These are phyloP conservation scores for Linum trigynum DNA, from an alignment of 345 rosid species.

Conservation along the genomic window DNA sequence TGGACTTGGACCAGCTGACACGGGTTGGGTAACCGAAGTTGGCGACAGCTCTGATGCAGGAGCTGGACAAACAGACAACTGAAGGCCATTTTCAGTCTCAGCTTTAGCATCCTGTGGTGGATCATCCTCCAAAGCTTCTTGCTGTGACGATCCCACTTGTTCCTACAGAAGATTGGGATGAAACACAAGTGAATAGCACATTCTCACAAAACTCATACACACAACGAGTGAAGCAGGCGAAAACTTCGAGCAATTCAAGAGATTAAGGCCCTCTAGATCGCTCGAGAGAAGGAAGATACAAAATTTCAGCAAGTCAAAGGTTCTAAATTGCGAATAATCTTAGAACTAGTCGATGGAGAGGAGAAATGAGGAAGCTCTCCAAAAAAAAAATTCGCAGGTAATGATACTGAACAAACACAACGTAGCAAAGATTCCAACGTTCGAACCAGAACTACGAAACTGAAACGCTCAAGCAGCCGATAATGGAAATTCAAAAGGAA, in stretches of 20 bases:
- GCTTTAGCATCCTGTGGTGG: slow-evolving; percentile 24
- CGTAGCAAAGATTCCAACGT: too few relatives aligned
- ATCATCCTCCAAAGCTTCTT: slow-evolving; percentile 22
- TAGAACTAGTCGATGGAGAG: neutral
- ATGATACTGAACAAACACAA: too few relatives aligned
- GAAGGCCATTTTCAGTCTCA: slow-evolving; percentile 28
- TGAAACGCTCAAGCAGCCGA: neutral
- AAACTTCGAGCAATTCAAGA: neutral
- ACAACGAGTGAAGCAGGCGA: slow-evolving; percentile 1
- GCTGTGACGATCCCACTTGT: slow-evolving; percentile 18
- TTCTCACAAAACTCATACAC: neutral
- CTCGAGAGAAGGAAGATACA: neutral
- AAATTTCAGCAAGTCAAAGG: neutral
- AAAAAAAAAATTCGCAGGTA: too few relatives aligned
- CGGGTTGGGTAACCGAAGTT: slow-evolving; percentile 45
- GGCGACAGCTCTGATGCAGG: slow-evolving; percentile 34
- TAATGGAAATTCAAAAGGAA: neutral
- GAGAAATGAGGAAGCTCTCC: too few relatives aligned
- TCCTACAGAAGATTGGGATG: slow-evolving; percentile 18
- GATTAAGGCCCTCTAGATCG: neutral
- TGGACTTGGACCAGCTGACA: slow-evolving; percentile 40
- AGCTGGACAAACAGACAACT: slow-evolving; percentile 24
- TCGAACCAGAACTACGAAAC: too few relatives aligned
- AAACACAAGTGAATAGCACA: neutral
- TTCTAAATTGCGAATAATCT: neutral